Conservation (phyloP, 1,284 basidiomycete species). For the Melanopsichium pennsylvanicum region DNA sequence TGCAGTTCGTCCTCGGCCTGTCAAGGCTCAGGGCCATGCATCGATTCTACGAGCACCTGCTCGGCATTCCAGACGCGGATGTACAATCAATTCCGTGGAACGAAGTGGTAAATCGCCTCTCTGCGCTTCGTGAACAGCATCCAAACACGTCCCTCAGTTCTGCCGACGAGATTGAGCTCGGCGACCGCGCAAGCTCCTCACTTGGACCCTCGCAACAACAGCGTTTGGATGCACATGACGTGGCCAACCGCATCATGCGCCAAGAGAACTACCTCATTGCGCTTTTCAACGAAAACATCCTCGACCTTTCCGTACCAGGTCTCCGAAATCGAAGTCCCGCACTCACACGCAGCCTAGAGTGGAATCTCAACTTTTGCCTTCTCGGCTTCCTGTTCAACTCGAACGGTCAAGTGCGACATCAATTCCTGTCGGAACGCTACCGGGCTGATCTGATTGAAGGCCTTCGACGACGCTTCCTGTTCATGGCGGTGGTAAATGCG, state of each 20-base stretch:
- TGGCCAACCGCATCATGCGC: conserved; percentile 93
- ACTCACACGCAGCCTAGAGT: conserved; percentile 88
- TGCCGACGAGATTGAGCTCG: conserved; percentile 67
- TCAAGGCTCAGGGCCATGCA: conserved; percentile 88
- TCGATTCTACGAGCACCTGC: conserved; percentile 76
- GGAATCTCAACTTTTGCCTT: conserved; percentile 93
- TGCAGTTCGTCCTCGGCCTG: conserved; percentile 70
- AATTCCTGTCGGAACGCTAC: conserved; percentile 86
- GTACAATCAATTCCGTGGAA: conserved; percentile 98
- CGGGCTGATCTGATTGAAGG: conserved; percentile 80
- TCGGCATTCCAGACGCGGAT: conserved; percentile 75
- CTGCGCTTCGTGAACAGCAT: conserved; percentile 56
- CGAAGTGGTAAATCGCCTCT: conserved; percentile 86
- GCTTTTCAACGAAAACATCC: conserved; percentile 92
- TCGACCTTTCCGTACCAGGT: conserved; percentile 80
- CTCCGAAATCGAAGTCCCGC: conserved; percentile 69
- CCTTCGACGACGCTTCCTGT: conserved; percentile 83
- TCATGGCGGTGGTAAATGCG: conserved; percentile 94
- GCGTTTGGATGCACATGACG: conserved; percentile 84
- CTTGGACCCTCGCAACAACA: conserved; percentile 38
- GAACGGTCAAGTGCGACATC: conserved; percentile 84
- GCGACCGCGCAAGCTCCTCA: conserved; percentile 25
- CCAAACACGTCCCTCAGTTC: conserved; percentile 51
- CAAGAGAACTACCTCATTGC: conserved; percentile 98
- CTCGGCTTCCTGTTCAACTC: conserved; percentile 92